Percentiles rank a stretch among this genome's conserved stretches.
Evolutionary conservation across 495 filamentous ascomycete genomes (phyloP).

Genomic region (Annulohypoxylon bovei): DNA sequence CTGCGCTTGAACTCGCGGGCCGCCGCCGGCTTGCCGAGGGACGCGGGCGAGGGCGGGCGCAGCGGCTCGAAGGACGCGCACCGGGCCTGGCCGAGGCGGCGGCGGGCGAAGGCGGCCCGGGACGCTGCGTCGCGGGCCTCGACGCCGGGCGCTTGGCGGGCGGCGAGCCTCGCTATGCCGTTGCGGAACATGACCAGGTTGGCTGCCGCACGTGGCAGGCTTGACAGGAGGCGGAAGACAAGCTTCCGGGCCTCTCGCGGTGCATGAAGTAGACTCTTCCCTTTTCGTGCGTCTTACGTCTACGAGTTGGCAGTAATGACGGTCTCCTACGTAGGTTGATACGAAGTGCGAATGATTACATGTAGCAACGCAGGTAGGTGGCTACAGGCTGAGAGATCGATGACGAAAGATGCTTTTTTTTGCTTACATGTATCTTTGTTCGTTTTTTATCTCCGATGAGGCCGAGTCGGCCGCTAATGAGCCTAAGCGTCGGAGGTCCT

Average conservation of each 20-base stretch:
- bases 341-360: not conserved
- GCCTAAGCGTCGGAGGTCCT: not conserved
- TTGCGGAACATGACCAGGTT: conserved; percentile 42
- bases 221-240: conserved; percentile 38
- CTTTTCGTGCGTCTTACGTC: not conserved
- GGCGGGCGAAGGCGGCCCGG: conserved; percentile 22
- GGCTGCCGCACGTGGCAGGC: conserved; percentile 16
- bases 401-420: conserved; percentile 33
- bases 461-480: conserved; percentile 20
- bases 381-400: conserved; percentile 28
- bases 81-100: conserved; percentile 20
- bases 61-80: conserved; percentile 70
- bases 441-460: conserved; percentile 35
- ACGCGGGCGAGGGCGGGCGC: conserved; percentile 79
- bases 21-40: conserved; percentile 76
- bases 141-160: conserved; percentile 28
- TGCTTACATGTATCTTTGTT: conserved; percentile 35
- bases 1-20: conserved; percentile 72
- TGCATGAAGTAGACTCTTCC: conserved; percentile 22
- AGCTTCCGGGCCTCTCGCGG: conserved; percentile 28
- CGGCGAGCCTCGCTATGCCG: conserved; percentile 31
- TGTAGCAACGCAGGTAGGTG: not conserved
- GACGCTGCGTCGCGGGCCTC: too few relatives aligned
- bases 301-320: not conserved
- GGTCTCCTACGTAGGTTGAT: not conserved